phyloP scores from a whole-genome alignment of 2,329 filamentous ascomycete species.

The Delphinella strobiligena region DNA sequence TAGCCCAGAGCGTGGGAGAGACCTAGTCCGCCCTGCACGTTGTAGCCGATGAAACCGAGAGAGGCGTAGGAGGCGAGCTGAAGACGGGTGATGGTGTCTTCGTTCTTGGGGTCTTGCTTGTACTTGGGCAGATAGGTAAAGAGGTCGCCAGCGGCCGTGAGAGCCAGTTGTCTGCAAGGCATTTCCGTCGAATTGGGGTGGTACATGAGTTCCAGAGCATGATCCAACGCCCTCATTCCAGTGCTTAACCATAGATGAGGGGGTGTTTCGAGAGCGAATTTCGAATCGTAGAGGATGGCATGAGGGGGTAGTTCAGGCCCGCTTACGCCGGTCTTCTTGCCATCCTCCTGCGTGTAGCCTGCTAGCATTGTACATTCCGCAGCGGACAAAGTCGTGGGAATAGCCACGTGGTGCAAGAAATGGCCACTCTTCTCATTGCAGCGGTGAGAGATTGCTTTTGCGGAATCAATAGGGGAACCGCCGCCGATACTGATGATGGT shows the following conservation, averaged over 20 bases:
- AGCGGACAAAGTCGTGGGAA: conserved; percentile 39
- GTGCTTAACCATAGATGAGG: conserved; percentile 38
- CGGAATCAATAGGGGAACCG: conserved; percentile 42
- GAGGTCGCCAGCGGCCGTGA: conserved; percentile 34
- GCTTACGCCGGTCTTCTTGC: conserved; percentile 38
- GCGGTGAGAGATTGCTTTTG: conserved; percentile 35
- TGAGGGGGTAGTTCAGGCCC: conserved; percentile 31
- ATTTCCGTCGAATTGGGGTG: conserved; percentile 40
- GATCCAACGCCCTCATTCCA: conserved; percentile 42
- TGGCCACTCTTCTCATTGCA: conserved; percentile 25
- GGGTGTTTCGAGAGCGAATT: conserved; percentile 40
- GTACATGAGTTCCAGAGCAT: conserved; percentile 41
- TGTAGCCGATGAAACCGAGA: conserved; percentile 38
- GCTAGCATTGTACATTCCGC: conserved; percentile 43
- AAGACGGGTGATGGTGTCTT: conserved; percentile 37
- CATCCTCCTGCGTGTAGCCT: conserved; percentile 38
- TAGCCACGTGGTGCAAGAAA: conserved; percentile 35
- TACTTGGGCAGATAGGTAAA: conserved; percentile 38
- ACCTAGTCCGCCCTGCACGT: conserved; percentile 39
- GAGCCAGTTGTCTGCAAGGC: conserved; percentile 33
- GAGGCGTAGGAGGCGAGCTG: conserved; percentile 41
- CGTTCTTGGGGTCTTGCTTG: conserved; percentile 32
- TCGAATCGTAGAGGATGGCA: conserved; percentile 42
- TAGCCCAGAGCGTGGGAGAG: conserved; percentile 32
- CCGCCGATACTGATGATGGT: conserved; percentile 45